phyloP scores from a whole-genome alignment of 495 filamentous ascomycete species.

The Cercophora samala region DNA sequence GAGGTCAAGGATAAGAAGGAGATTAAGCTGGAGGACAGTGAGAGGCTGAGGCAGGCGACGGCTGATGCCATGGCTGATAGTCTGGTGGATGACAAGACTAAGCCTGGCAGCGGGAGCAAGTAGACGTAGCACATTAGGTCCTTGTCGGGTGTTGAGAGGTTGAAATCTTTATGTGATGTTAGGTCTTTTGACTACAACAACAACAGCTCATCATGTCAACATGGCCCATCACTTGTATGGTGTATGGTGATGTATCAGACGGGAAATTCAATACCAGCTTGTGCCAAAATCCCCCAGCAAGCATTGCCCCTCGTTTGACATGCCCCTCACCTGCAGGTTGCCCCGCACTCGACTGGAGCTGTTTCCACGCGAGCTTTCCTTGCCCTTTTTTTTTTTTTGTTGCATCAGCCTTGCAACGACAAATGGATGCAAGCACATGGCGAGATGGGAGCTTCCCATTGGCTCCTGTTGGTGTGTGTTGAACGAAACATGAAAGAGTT shows the following conservation, averaged over 20 bases:
- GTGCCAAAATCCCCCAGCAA: not conserved
- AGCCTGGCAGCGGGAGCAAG: conserved; percentile 16
- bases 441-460: conserved; percentile 23
- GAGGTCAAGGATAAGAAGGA: conserved; percentile 50
- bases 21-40: conserved; percentile 60
- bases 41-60: conserved; percentile 68
- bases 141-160: not conserved
- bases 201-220: not conserved
- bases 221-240: not conserved
- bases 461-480: conserved; percentile 13
- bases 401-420: conserved; percentile 25
- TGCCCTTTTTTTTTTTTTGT: conserved; percentile 6
- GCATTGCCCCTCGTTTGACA: not conserved
- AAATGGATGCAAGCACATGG: conserved; percentile 29
- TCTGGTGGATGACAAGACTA: conserved; percentile 38
- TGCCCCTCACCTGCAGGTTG: conserved; percentile 13
- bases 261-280: not conserved
- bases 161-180: not conserved
- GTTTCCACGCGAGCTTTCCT: conserved; percentile 2
- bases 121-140: not conserved
- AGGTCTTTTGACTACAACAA: not conserved
- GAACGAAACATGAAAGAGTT: not conserved
- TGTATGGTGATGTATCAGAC: too few species aligned
- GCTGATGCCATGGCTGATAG: conserved; percentile 60
- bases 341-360: conserved; percentile 22